A percentile compares a stretch with the other conserved stretches of the same genome.
Evolutionary conservation across 2,329 filamentous ascomycete genomes (phyloP).

Genomic region (Fusarium agapanthi): DNA sequence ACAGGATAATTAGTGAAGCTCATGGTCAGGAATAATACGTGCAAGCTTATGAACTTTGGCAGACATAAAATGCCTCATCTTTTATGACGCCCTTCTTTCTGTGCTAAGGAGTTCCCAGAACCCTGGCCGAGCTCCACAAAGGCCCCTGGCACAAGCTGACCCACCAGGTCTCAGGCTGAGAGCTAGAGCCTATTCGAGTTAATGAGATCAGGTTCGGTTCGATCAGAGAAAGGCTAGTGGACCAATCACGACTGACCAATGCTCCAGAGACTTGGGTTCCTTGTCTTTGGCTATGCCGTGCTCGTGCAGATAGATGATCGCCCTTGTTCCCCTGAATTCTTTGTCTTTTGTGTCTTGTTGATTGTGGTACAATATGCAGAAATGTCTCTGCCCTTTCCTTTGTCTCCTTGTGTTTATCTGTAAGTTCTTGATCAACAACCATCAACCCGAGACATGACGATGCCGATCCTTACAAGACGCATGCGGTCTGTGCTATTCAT

Average conservation of each 20-base stretch:
- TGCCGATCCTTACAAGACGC: not conserved
- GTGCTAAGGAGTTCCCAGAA: not conserved
- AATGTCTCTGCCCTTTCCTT: conserved; percentile 1
- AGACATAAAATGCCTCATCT: not conserved
- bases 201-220: conserved; percentile 1
- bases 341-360: conserved; percentile 9
- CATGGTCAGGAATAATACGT: conserved; percentile 9
- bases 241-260: conserved; percentile 12
- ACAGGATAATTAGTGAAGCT: not conserved
- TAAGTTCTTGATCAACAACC: not conserved
- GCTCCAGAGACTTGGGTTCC: conserved; percentile 5
- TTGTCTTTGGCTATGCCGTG: conserved; percentile 5
- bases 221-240: conserved; percentile 1
- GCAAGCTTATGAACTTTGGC: not conserved
- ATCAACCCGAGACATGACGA: not conserved
- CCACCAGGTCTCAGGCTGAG: conserved; percentile 35
- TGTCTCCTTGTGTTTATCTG: not conserved
- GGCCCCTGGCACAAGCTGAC: conserved; percentile 15
- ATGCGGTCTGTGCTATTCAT: conserved; percentile 13
- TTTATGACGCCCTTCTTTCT: conserved; percentile 20
- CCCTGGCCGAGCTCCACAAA: not conserved
- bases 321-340: conserved; percentile 22
- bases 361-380: conserved; percentile 3
- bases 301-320: not conserved
- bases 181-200: conserved; percentile 14